Base-by-base conservation (phyloP, 2,329 filamentous ascomycete species). In the Phyllosticta citrichinensis region DNA sequence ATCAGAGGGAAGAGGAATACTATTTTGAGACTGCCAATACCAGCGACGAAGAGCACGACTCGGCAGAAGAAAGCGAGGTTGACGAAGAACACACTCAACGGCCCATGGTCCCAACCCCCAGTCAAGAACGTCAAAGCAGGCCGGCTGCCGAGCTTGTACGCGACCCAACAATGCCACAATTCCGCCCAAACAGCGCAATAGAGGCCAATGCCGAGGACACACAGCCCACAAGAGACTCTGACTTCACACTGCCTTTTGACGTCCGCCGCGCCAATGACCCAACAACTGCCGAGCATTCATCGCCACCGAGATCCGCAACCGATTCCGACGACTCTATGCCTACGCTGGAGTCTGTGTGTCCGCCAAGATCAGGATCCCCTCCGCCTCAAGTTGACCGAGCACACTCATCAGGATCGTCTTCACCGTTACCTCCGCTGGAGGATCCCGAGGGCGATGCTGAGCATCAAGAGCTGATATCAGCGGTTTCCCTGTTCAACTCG, bases 81-180 rank as follows among this genome's bases (percentile, higher is more conserved):
- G 55, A 57, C 5, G 55, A 57, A 17, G 55, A 57, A 5, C 20
- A 30, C 20, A 40, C 55, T 24, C 24, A 57, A 30, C 24, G 24
- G 24, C 33, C 55, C 4, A 47, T 47, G 40, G 40, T 57, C 55
- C 33, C 20, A 11, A 24, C 24, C 22, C 33, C 33, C 25, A 25
- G 20, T 55, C 24, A 47, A 30, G 17, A 60, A 20, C 17, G 61
- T 40, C 11, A 24, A 53, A 24, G 57, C 61, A 50, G 50, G 17
- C 19, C 14, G 4, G 40, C 40, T 47, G 14, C 40, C 17, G 40
- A 47, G 40, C 17, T 47, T 8, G 25, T 19, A 12, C 8, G 58
- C 12, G 58, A 60, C 19, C 53, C 53, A 24, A 88, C 86, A 0
- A 76, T 88, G 70, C 86, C 86, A 9, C 86, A 89, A 66, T 87